phyloP scores from a whole-genome alignment of 2,329 filamentous ascomycete genomes.

The Fusarium globosum region DNA sequence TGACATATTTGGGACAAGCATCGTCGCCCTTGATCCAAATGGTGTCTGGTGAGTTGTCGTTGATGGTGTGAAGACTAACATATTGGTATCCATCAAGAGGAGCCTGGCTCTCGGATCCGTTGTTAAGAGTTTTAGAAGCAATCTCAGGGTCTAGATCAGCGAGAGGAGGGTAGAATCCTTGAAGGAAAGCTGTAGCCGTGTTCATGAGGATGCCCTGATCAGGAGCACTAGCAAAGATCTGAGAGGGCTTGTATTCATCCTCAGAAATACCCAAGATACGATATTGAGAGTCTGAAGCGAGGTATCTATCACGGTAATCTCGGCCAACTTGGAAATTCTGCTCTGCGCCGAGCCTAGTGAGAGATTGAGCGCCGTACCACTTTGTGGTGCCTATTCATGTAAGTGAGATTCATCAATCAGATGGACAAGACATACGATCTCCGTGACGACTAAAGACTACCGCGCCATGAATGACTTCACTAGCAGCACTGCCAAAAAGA shows the following conservation, averaged over 20 bases:
- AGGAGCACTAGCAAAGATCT: slow-evolving; percentile 50
- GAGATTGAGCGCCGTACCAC: slow-evolving; percentile 48
- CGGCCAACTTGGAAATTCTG: slow-evolving; percentile 47
- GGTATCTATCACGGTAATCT: slow-evolving; percentile 40
- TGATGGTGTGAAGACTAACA: slow-evolving; percentile 47
- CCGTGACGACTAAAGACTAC: slow-evolving; percentile 51
- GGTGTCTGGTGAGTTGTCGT: slow-evolving; percentile 48
- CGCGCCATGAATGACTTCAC: slow-evolving; percentile 49
- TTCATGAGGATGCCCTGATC: slow-evolving; percentile 49
- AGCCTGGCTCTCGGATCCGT: slow-evolving; percentile 44
- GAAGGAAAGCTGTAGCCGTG: slow-evolving; percentile 51
- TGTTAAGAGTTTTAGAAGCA: slow-evolving; percentile 47
- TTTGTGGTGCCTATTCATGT: slow-evolving; percentile 48
- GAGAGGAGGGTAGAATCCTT: slow-evolving; percentile 51
- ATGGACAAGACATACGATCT: slow-evolving; percentile 44
- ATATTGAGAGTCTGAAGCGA: slow-evolving; percentile 41
- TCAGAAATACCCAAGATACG: slow-evolving; percentile 50
- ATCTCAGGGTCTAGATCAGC: slow-evolving; percentile 42
- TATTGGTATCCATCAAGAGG: slow-evolving; percentile 52
- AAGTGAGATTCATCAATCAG: not conserved
- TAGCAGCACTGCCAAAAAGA: slow-evolving; percentile 18
- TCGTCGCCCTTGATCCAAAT: slow-evolving; percentile 54
- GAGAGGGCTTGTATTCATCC: slow-evolving; percentile 47
- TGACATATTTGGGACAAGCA: slow-evolving; percentile 46
- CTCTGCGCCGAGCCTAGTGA: slow-evolving; percentile 50